Evolutionary conservation across 768 basidiomycete species (phyloP), one percentile per base, ranked within the genome.

Genomic region (Pleurotus djamor): DNA sequence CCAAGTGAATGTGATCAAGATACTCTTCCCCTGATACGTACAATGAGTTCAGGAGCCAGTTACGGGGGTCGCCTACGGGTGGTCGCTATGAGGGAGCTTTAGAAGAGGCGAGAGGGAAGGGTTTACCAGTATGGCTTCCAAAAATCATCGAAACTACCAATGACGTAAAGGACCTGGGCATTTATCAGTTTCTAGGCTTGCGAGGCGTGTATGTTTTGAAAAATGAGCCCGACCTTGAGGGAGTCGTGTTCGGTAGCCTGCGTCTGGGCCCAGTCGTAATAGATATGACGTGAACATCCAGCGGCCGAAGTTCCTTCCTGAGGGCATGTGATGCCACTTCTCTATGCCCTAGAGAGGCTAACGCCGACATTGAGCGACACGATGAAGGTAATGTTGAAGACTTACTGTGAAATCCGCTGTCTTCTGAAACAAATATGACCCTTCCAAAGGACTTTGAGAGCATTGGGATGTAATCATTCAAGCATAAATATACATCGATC

Each of bases 351-450:
- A 9, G 36, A 16, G 43, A 45, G 5, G 36, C 49, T 38, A 34
- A 43, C 8, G 14, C 16, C 10, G 12, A 34, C 28, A 32, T 8
- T 48, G 48, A 52, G 17, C 17, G 17, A n/a, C n/a, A 16, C 33
- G 16, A 12, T 33, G 34, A 32, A 13, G 9, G 10, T 50, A 5
- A 8, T 13, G 50, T 32, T n/a, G 10, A 21, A 28, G 28, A 21
- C 50, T 33, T 44, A 59, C 59, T 14, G 34, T 38, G 33, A 36
- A 37, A 52, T n/a, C 21, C n/a, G 45, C 28, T 49, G 13, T 52
- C 50, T 45, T 52, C 49, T n/a, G 59, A 59, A 43, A 59, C 3
- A 10, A 59, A 16, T 17, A 59, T 59, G 5, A 52, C 38, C 34
- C 47, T 50, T 43, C 59, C 59, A 2, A 51, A 59, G 21, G 51